These are phyloP conservation scores for Mycena albidolilacea DNA, from an alignment of 768 basidiomycete species.

Conservation along the genomic window DNA sequence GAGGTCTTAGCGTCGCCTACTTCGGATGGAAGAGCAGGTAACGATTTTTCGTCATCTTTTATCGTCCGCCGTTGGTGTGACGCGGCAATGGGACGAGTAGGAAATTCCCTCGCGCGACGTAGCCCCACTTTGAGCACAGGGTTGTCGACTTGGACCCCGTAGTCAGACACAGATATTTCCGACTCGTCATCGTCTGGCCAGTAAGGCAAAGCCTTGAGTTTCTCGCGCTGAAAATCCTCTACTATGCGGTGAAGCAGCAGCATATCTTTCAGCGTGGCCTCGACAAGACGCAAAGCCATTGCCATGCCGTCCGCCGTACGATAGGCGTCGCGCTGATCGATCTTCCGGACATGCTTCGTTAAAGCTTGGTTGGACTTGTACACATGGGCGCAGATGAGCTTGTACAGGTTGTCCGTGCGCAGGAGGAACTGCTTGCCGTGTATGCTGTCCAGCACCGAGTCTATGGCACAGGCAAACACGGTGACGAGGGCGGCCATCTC, in stretches of 20 bases:
- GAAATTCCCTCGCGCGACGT: not conserved
- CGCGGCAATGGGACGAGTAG: not conserved
- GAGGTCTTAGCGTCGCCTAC: not conserved
- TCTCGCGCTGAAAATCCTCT: constrained; percentile 44
- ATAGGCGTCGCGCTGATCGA: not conserved
- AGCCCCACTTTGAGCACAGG: not conserved
- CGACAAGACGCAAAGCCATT: not conserved
- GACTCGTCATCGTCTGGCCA: constrained; percentile 1
- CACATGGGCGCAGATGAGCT: not conserved
- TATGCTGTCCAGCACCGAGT: constrained; percentile 19
- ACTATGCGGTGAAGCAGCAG: not conserved
- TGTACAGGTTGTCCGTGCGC: constrained; percentile 2
- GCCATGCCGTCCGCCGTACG: constrained; percentile 3
- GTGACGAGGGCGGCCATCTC: constrained; percentile 21
- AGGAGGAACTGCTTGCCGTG: constrained; percentile 22
- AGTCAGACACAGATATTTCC: constrained; percentile 3
- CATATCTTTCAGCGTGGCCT: not conserved
- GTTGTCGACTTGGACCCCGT: constrained; percentile 19
- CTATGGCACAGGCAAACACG: constrained; percentile 20
- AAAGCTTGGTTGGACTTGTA: not conserved
- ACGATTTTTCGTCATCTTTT: constrained; percentile 3
- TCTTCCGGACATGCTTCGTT: not conserved
- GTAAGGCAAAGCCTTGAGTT: not conserved
- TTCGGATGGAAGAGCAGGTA: constrained; percentile 1
- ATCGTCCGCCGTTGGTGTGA: not conserved